Evolutionary conservation across 225 moss, liverwort and hornwort species (phyloP), one percentile per base, ranked within the genome.

Genomic region (Straminergon stramineum): DNA sequence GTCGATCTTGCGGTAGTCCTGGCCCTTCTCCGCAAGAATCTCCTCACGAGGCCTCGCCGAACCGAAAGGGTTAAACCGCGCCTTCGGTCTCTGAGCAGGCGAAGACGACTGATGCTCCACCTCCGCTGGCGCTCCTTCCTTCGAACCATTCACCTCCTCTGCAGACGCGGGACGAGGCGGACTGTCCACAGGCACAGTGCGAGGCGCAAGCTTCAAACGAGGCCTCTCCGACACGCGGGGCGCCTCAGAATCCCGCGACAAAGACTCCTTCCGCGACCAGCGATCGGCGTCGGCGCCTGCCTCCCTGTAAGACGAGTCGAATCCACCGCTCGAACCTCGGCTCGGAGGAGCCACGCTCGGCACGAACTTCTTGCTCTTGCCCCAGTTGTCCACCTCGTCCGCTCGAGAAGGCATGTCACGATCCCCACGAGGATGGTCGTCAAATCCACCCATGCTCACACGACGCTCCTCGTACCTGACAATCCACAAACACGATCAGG

Each of bases 1-100:
- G 57, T 99, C 98, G 37, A 99, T 89, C 92, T 99, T 99, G 70
- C 98, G 96, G 92, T 95, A 99, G 92, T 99, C 98, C 93, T 97
- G 97, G 14, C 98, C 98, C 85, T 99, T 99, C 95, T 96, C 97
- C 32, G 98, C 97, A 89, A 99, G 90, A 68, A 99, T 96, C 88
- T 99, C 98, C 93, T 99, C 98, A 82, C 98, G 93, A 15, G 98
- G 98, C 31, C 98, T 84, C 1, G 98, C 98, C 19, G 87, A 85
- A 43, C 98, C 98, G 78, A 99, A 99, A 24, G 97, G 97, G 22
- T 96, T 97, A 24, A 92, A 88, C 17, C 96, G 96, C 31, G 94
- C 95, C 90, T 90, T 96, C 22, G 97, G 95, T 82, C 94, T 96
- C 41, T 93, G 90, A 3, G 91, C 93, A 10, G 95, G 93, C 53